Percentiles rank a stretch among this genome's conserved stretches.
Conservation (phyloP, 2,329 filamentous ascomycete species). For the Graphiopsis chlorocephala region DNA sequence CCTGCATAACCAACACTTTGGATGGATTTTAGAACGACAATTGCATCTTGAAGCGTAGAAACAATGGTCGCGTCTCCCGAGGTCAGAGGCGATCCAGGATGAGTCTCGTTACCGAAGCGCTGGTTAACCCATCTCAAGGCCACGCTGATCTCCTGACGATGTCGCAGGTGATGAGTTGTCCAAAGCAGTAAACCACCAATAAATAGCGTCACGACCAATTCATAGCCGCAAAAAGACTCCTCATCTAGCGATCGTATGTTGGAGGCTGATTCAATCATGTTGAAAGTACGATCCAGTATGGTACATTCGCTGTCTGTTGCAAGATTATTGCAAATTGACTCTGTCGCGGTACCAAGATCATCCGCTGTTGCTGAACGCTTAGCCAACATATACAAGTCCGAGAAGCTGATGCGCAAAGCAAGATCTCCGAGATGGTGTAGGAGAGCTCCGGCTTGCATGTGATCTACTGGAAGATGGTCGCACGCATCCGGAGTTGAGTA, state of each 20-base stretch:
- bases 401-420: neutral
- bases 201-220: neutral
- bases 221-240: neutral
- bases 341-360: neutral
- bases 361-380: neutral
- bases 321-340: neutral
- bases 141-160: neutral
- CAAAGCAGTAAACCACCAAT: neutral
- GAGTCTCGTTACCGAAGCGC: neutral
- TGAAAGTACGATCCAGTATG: neutral
- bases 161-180: neutral
- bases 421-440: neutral
- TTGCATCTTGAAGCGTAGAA: neutral
- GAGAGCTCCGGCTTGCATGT: neutral
- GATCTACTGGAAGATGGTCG: neutral
- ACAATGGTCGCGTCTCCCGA: neutral
- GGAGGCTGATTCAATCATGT: neutral
- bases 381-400: neutral
- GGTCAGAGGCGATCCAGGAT: neutral
- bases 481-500: neutral
- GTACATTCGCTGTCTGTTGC: neutral
- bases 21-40: neutral
- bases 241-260: neutral
- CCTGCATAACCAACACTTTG: neutral
- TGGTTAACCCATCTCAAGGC: neutral